phyloP scores from a whole-genome alignment of 805 yeast genomes.

The Candida lessepsii region DNA sequence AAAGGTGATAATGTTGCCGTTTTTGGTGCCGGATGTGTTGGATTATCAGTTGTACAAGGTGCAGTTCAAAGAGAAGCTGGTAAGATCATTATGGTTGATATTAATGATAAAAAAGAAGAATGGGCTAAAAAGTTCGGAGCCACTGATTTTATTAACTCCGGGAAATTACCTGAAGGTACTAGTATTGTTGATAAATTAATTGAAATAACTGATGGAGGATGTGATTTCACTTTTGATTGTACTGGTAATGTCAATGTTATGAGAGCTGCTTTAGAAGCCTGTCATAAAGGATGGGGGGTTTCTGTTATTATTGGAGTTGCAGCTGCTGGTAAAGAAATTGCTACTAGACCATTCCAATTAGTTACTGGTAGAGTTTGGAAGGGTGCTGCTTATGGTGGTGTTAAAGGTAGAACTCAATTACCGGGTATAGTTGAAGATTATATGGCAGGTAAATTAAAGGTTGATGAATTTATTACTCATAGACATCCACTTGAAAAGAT shows the following conservation, averaged over 20 bases:
- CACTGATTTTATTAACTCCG: conserved; percentile 89
- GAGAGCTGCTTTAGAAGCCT: conserved; percentile 95
- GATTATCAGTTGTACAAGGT: conserved; percentile 94
- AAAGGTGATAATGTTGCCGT: conserved; percentile 93
- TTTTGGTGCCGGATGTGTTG: conserved; percentile 98
- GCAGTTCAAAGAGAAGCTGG: conserved; percentile 81
- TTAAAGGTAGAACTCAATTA: conserved; percentile 94
- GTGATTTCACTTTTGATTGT: conserved; percentile 95
- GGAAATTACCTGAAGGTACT: conserved; percentile 67
- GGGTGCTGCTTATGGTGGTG: conserved; percentile 99
- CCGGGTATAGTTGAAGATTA: conserved; percentile 88
- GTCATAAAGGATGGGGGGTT: conserved; percentile 99
- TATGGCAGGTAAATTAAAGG: conserved; percentile 75
- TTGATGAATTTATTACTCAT: conserved; percentile 94
- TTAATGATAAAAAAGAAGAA: conserved; percentile 77
- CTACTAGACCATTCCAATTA: conserved; percentile 97
- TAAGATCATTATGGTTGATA: conserved; percentile 80
- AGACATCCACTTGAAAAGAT: conserved; percentile 74
- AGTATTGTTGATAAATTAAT: conserved; percentile 78
- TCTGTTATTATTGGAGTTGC: conserved; percentile 97
- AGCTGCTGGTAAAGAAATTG: conserved; percentile 94
- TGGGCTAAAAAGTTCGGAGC: conserved; percentile 94
- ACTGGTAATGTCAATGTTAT: conserved; percentile 94
- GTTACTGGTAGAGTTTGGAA: conserved; percentile 99
- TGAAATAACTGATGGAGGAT: conserved; percentile 95